Evolutionary conservation across 768 basidiomycete species (phyloP).

Genomic region (Pisolithus tinctorius): DNA sequence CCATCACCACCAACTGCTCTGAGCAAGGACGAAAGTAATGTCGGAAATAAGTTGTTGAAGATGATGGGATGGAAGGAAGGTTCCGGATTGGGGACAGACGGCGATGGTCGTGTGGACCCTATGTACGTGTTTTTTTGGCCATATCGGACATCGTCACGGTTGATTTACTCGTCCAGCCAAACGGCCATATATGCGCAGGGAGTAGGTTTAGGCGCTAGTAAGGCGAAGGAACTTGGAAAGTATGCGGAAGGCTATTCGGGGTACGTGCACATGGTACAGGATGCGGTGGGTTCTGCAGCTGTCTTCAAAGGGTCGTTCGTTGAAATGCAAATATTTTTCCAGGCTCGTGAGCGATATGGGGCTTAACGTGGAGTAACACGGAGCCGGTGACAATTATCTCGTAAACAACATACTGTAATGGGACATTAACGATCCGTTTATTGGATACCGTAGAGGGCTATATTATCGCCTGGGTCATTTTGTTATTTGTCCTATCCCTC

Average conservation of each 20-base stretch:
- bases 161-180: slow-evolving; percentile 37
- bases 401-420: neutral
- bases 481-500: neutral
- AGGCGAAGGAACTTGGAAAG: slow-evolving; percentile 76
- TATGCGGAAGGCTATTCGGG: slow-evolving; percentile 61
- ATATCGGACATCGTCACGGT: slow-evolving; percentile 7
- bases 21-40: slow-evolving; percentile 75
- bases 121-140: slow-evolving; percentile 42
- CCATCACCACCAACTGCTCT: slow-evolving; percentile 62
- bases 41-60: slow-evolving; percentile 88
- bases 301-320: slow-evolving; percentile 13
- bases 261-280: slow-evolving; percentile 68
- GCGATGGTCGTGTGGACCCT: slow-evolving; percentile 84
- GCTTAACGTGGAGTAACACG: slow-evolving; percentile 10
- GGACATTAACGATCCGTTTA: neutral
- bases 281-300: slow-evolving; percentile 43
- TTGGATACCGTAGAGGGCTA: neutral
- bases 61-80: slow-evolving; percentile 99
- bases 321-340: slow-evolving; percentile 13
- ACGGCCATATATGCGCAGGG: slow-evolving; percentile 85
- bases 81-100: slow-evolving; percentile 73
- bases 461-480: neutral
- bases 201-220: slow-evolving; percentile 88
- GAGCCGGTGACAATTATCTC: slow-evolving; percentile 8
- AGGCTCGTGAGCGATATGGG: slow-evolving; percentile 32